These are phyloP conservation scores for Rheum nobile DNA, from an alignment of 148 eudicot species.

Conservation along the genomic window DNA sequence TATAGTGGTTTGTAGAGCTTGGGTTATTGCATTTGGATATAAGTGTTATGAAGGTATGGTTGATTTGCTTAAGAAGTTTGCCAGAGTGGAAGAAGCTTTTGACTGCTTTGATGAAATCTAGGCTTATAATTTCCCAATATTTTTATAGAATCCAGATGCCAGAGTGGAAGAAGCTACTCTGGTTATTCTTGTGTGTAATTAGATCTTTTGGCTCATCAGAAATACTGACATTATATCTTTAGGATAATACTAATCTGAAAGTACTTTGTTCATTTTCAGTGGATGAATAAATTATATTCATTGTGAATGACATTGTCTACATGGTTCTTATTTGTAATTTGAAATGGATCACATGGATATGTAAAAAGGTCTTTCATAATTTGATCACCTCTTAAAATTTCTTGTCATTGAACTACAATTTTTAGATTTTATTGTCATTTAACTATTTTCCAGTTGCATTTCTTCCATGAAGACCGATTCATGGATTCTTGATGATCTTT, in stretches of 20 bases:
- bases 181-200: not conserved
- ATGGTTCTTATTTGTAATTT: too few species aligned
- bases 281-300: not conserved
- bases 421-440: too few species aligned
- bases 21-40: too few species aligned
- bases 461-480: not conserved
- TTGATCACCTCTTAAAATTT: not conserved
- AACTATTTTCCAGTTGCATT: not conserved
- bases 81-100: too few species aligned
- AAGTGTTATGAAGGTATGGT: too few species aligned
- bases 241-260: not conserved
- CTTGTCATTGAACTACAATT: not conserved
- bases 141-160: too few species aligned
- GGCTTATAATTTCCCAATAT: too few species aligned
- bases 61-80: too few species aligned
- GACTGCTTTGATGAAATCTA: too few species aligned
- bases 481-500: not conserved
- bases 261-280: not conserved
- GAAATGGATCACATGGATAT: not conserved
- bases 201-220: not conserved
- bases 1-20: too few species aligned
- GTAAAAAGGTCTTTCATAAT: too few species aligned
- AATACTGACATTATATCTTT: not conserved
- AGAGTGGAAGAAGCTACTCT: too few species aligned
- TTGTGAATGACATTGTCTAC: not conserved